Percentiles rank a stretch among this genome's conserved stretches.
phyloP scores from a whole-genome alignment of 202 grass and related monocot species.

The Cymbopogon flexuosus region DNA sequence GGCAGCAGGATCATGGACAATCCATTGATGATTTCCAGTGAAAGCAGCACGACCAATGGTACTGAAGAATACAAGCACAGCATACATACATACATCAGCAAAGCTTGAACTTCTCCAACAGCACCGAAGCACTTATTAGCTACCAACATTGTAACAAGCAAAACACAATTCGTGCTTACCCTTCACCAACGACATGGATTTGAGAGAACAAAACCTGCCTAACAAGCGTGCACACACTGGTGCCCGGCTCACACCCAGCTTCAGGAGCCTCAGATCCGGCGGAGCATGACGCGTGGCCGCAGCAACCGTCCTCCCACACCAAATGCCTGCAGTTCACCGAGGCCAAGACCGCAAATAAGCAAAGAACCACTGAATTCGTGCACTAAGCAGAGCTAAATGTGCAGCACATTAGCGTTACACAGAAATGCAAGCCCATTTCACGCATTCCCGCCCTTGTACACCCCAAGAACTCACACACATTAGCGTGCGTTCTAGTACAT shows the following conservation, averaged over 20 bases:
- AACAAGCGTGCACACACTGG: constrained; percentile 44
- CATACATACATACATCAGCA: constrained; percentile 15
- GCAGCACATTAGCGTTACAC: background rate
- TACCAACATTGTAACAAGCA: background rate
- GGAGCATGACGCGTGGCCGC: constrained; percentile 39
- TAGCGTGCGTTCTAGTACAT: constrained; percentile 12
- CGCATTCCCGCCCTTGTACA: background rate
- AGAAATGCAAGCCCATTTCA: background rate
- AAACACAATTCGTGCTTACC: constrained; percentile 49
- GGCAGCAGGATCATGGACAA: constrained; percentile 43
- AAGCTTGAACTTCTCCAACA: background rate
- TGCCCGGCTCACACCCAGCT: constrained; percentile 22
- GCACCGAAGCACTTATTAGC: background rate
- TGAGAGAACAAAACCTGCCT: constrained; percentile 56
- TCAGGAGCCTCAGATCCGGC: constrained; percentile 39
- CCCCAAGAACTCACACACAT: constrained; percentile 4
- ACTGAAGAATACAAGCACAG: constrained; percentile 46
- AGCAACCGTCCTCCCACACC: constrained; percentile 81
- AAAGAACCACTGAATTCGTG: constrained; percentile 15
- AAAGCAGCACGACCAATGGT: constrained; percentile 70
- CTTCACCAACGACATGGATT: constrained; percentile 76
- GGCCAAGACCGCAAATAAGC: constrained; percentile 21
- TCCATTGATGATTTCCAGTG: constrained; percentile 78
- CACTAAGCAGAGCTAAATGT: constrained; percentile 6
- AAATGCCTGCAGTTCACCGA: constrained; percentile 61